Base-by-base conservation (phyloP, 345 rosid genomes). In the Sonneratia caseolaris region DNA sequence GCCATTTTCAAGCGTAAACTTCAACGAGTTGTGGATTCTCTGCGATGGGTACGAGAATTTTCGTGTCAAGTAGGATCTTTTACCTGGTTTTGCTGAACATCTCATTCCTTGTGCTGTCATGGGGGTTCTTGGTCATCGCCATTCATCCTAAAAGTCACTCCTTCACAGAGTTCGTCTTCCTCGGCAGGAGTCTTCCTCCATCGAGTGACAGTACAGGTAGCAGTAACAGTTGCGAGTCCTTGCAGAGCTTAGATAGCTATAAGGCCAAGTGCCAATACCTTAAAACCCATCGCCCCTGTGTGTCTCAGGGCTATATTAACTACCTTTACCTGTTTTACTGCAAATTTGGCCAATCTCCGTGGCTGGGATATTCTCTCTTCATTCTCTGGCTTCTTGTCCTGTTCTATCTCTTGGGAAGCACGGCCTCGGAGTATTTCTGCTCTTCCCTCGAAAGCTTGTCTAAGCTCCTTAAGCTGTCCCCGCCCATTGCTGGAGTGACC, bases 341-440 rank as follows among this genome's bases (percentile, higher is more conserved):
- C 80, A 75, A 79, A 70, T 82, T 89, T 68, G 89, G 87, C 24
- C 66, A 79, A 35, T 77, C 77, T 70, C 86, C 87, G 38, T 7
- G 80, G 45, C 57, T 87, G 73, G 97, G 97, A 8, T 75, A 85
- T 72, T 75, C 62, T 71, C 76, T 88, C 70, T 69, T 91, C 35
- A 69, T 86, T 43, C 57, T 83, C 16, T 94, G 96, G 98, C 84
- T 94, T 5, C 77, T 87, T 18, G 86, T 89, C 43, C 82, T 94
- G 81, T 91, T 94, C 77, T 94, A 89, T 79, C 68, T 91, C 55
- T 69, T 91, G 71, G 98, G 96, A 49, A 85, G 87, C 82, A 94
- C 98, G 5, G 97, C 98, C 55, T 86, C 98, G 19, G 90, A 85
- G 21, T 94, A 94, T 82, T 94, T 94, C 67, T 94, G 98, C 73